Evolutionary conservation across 331 rosid species (phyloP).

Genomic region (Stylosanthes scabra): DNA sequence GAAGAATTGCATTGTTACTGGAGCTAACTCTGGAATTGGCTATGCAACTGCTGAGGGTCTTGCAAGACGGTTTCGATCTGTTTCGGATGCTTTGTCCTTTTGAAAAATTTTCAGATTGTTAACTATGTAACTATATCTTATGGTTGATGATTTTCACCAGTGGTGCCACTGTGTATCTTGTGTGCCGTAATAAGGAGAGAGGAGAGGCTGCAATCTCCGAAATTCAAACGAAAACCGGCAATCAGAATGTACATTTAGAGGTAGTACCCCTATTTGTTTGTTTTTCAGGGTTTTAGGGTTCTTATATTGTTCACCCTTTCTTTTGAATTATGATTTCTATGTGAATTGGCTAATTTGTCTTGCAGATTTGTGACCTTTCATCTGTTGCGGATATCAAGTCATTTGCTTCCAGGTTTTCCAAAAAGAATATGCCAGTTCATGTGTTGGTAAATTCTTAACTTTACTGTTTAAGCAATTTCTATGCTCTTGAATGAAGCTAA

Average conservation of each 20-base stretch:
- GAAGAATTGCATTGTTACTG: constrained; percentile 90
- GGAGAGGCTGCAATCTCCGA: constrained; percentile 88
- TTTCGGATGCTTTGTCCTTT: constrained; percentile 20
- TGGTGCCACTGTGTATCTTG: constrained; percentile 83
- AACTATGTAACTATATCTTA: constrained; percentile 7
- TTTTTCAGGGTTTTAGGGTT: neutral
- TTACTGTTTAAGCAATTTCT: constrained; percentile 18
- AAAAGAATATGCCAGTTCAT: constrained; percentile 73
- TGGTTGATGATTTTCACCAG: constrained; percentile 46
- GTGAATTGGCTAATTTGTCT: constrained; percentile 40
- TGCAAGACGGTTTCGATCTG: constrained; percentile 70
- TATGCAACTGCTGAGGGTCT: constrained; percentile 86
- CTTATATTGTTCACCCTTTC: neutral
- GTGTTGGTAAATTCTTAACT: constrained; percentile 65
- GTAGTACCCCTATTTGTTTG: constrained; percentile 33
- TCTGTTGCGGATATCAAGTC: constrained; percentile 77
- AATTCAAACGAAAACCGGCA: constrained; percentile 77
- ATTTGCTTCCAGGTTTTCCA: constrained; percentile 65
- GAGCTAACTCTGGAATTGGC: constrained; percentile 97
- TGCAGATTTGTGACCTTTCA: constrained; percentile 92
- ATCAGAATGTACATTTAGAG: constrained; percentile 79
- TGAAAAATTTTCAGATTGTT: neutral
- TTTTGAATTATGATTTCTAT: constrained; percentile 23
- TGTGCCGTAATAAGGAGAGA: constrained; percentile 88
- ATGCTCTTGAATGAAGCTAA: constrained; percentile 38